These are phyloP conservation scores for Panellus pusillus DNA, from an alignment of 768 basidiomycete species.

Conservation along the genomic window DNA sequence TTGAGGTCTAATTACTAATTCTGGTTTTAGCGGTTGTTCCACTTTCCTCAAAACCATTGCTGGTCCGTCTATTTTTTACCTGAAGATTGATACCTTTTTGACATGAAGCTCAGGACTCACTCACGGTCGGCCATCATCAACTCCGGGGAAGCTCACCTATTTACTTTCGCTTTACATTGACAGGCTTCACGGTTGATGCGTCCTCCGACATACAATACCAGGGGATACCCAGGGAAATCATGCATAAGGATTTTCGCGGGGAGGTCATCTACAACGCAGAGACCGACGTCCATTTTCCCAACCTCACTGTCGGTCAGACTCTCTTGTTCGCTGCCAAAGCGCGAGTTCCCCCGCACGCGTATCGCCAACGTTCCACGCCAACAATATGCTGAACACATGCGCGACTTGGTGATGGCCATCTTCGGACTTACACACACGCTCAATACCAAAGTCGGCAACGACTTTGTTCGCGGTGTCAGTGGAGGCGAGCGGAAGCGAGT, in stretches of 20 bases:
- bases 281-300: constrained; percentile 51
- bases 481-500: constrained; percentile 66
- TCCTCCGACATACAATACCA: constrained; percentile 16
- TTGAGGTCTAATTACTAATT: background rate
- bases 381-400: constrained; percentile 35
- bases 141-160: background rate
- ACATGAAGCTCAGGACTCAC: constrained; percentile 23
- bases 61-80: constrained; percentile 9
- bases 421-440: constrained; percentile 61
- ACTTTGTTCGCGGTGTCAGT: constrained; percentile 52
- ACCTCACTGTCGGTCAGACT: constrained; percentile 48
- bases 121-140: constrained; percentile 27
- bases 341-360: constrained; percentile 40
- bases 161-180: background rate
- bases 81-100: background rate
- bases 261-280: constrained; percentile 44
- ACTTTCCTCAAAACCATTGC: constrained; percentile 54
- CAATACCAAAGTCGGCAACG: constrained; percentile 65
- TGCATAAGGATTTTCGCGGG: constrained; percentile 47
- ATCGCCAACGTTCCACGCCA: constrained; percentile 33
- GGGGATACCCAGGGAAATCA: constrained; percentile 45
- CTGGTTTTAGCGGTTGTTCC: constrained; percentile 35
- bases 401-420: constrained; percentile 49
- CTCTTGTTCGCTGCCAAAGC: constrained; percentile 54
- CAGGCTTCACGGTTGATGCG: constrained; percentile 15